These are phyloP conservation scores for Claviceps monticola DNA, from an alignment of 2,329 filamentous ascomycete genomes.

Conservation along the genomic window DNA sequence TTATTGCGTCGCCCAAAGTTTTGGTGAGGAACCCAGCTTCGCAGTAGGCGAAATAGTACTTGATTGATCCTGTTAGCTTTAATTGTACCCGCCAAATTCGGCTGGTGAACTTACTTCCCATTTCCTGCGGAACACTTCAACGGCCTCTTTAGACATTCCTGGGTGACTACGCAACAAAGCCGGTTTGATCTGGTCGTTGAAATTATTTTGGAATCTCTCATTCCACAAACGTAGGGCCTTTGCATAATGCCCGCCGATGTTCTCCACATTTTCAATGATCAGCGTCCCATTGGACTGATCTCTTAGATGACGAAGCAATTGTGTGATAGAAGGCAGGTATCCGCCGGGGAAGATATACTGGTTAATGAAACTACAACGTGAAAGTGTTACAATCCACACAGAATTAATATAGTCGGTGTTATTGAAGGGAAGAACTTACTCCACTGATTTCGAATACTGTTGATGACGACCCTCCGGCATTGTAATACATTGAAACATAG, in stretches of 20 bases:
- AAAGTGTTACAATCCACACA: conserved; percentile 2
- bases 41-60: conserved; percentile 66
- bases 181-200: conserved; percentile 44
- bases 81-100: neutral
- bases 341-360: conserved; percentile 72
- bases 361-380: conserved; percentile 45
- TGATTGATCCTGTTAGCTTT: conserved; percentile 5
- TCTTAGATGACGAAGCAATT: conserved; percentile 45
- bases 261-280: conserved; percentile 53
- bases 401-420: neutral
- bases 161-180: conserved; percentile 45
- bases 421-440: conserved; percentile 25
- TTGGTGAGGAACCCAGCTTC: conserved; percentile 61
- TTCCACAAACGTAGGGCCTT: conserved; percentile 56
- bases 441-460: conserved; percentile 50
- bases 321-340: conserved; percentile 46
- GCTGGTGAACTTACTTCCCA: conserved; percentile 42
- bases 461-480: conserved; percentile 58
- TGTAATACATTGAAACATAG: conserved; percentile 64
- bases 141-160: conserved; percentile 44
- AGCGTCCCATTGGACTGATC: conserved; percentile 46
- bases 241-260: conserved; percentile 62
- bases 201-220: conserved; percentile 50
- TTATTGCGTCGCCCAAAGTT: conserved; percentile 58
- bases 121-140: conserved; percentile 55